These are phyloP conservation scores for Helenozyma baotianmanensis DNA, from an alignment of 805 yeast genomes.

Conservation along the genomic window DNA sequence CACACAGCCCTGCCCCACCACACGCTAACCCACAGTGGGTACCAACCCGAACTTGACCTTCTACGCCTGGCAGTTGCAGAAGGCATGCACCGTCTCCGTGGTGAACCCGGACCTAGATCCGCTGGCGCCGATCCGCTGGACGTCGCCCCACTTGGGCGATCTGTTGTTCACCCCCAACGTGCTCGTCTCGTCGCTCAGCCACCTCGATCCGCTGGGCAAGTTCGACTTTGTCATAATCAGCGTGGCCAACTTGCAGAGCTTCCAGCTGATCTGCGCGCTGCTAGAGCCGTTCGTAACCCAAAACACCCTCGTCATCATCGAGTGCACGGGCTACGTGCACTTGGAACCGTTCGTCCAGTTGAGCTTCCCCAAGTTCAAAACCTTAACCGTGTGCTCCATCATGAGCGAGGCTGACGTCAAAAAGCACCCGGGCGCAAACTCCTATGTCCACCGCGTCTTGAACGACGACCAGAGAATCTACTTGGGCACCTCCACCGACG, in stretches of 20 bases:
- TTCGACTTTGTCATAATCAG: conserved; percentile 35
- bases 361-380: conserved; percentile 30
- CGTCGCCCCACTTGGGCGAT: conserved; percentile 13
- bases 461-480: conserved; percentile 41
- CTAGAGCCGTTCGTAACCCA: conserved; percentile 23
- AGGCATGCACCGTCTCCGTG: conserved; percentile 38
- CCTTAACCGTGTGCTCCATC: conserved; percentile 44
- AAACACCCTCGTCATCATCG: conserved; percentile 55
- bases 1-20: not conserved
- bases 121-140: conserved; percentile 16
- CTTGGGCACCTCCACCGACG: conserved; percentile 28
- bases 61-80: conserved; percentile 54
- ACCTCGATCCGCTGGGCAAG: conserved; percentile 12
- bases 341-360: conserved; percentile 63
- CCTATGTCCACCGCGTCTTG: conserved; percentile 23
- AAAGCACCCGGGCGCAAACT: conserved; percentile 18
- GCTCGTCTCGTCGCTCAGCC: conserved; percentile 12
- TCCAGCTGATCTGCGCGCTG: conserved; percentile 25
- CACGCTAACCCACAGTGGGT: conserved; percentile 35
- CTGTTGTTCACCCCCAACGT: conserved; percentile 14
- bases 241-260: conserved; percentile 35
- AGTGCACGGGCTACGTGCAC: conserved; percentile 68
- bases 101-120: conserved; percentile 29
- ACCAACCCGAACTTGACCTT: conserved; percentile 54
- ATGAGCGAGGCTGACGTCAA: conserved; percentile 61